Evolutionary conservation across 768 basidiomycete species (phyloP), one percentile per base, ranked within the genome.

Genomic region (Boletus edulis): DNA sequence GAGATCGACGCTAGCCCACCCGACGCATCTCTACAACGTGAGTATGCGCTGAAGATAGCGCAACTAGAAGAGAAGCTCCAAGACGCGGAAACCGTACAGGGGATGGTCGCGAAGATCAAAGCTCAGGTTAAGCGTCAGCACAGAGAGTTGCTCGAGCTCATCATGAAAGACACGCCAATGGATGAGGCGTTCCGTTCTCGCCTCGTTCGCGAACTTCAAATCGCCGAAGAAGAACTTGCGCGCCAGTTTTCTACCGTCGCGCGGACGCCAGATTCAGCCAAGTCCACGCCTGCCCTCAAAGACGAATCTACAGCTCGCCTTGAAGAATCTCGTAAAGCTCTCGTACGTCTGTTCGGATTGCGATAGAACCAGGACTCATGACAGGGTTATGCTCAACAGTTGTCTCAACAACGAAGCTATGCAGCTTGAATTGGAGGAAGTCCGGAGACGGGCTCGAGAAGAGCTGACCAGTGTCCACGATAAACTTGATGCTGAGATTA

Each of bases 311-410:
- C 49, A 12, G 65, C 75, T 40, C 81, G 83, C 24, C 70, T 87
- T 14, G 87, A 89, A 60, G 87, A 87, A 59, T 87, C 86, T 15
- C 77, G 83, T 44, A 86, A 83, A 63, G 85, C 87, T 50, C 67
- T 89, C 60, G 85, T 88, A 68, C 58, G 83, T 52, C 17, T 35
- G 45, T 20, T 22, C 27, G 29, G 17, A 3, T 13, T 14, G 17
- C 37, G 20, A 11, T 31, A 12, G 27, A 39, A 34, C 10, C 3
- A 27, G 18, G 49, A 35, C 55, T 53, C 31, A 46, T 37, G 44
- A 12, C 15, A 18, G n/a, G 13, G 47, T 9, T 37, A 39, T 31
- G 41, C 17, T 17, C 31, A 14, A 24, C 58, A 90, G 87, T 66
- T 86, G 32, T 78, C 83, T 12, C 87, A 87, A 64, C 86, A 89